Percentiles rank a stretch among this genome's conserved stretches.
These are phyloP conservation scores for Pseudogymnoascus sp. DNA, from an alignment of 2,329 filamentous ascomycete species.

Conservation along the genomic window DNA sequence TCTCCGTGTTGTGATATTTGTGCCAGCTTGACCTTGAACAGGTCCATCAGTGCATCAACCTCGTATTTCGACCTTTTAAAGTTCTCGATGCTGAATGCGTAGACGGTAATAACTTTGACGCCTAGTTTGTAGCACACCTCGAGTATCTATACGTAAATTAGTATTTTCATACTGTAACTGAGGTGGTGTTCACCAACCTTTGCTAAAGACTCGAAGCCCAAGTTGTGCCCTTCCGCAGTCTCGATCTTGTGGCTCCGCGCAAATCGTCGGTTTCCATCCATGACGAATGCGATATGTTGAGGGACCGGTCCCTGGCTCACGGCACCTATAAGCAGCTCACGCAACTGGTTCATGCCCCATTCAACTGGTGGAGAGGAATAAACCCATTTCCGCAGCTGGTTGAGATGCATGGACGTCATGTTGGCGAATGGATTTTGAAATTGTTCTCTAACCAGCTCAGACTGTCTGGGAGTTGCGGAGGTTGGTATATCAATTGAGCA, in stretches of 20 bases:
- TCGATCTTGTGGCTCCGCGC: conserved; percentile 87
- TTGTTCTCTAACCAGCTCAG: background rate
- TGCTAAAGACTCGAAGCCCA: conserved; percentile 91
- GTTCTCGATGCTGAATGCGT: conserved; percentile 98
- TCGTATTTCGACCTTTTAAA: conserved; percentile 96
- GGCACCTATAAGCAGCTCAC: conserved; percentile 80
- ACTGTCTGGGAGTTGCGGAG: background rate
- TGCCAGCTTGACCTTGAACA: conserved; percentile 89
- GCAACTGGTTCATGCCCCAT: conserved; percentile 72
- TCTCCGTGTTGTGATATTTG: conserved; percentile 92
- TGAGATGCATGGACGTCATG: conserved; percentile 49
- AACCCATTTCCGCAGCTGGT: conserved; percentile 64
- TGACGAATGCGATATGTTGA: conserved; percentile 96
- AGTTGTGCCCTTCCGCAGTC: conserved; percentile 89
- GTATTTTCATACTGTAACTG: background rate
- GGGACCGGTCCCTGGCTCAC: conserved; percentile 87
- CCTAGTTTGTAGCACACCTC: conserved; percentile 98
- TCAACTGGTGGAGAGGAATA: conserved; percentile 83
- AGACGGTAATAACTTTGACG: conserved; percentile 93
- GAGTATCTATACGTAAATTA: conserved; percentile 56
- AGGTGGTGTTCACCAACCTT: conserved; percentile 47
- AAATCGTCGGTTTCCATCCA: conserved; percentile 96
- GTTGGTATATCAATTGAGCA: background rate
- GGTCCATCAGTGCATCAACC: conserved; percentile 93
- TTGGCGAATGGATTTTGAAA: background rate